Base-by-base conservation (phyloP, 106 monocot species). In the Dendrobium nobile region DNA sequence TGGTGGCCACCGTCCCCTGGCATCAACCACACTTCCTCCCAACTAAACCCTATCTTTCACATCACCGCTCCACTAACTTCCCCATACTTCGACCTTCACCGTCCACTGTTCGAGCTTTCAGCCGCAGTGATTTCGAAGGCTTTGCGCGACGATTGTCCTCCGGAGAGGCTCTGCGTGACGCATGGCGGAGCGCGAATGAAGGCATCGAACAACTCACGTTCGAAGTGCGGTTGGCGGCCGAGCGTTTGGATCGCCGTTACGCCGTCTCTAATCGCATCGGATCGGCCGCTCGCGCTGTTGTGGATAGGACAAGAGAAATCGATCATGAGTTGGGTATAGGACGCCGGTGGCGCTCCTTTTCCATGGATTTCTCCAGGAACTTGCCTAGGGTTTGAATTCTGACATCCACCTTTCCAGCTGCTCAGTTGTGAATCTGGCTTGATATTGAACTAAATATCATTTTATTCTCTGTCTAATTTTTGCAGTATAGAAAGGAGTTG, bases 401-500 rank as follows among this genome's bases (percentile, higher is more conserved):
- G 7, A 15, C 37, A 37, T 37, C 19, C 37, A 31, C 45, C 41
- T 15, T 31, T 59, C 15, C 72, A 72, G 68, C 18, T 41, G 24
- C 27, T 75, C 27, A 42, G 1, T 73, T 77, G 5, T 24, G 16
- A 7, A 51, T 41, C 18, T 7, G 45, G 55, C 4, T 64, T 27
- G 0, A 22, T 3, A 41, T 61, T 82, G 9, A 9, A 1, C 84
- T 45, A 44, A 70, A 11, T 28, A 79, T 80, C 47, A 18, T 80
- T 17, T 45, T 54, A 37, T 37, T 37, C 37, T 80, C 54, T 55
- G 2, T 17, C 55, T 76, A 82, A 64, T 20, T 67, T 80, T 47
- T 88, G 81, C 91, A 98, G 97, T 98, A 98, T 77, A 87, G 91
- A 80, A 91, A 85, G 42, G 88, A 98, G 79, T 67, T 94, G 54